Evolutionary conservation across 1,139 yeast species (phyloP), one percentile per base, ranked within the genome.

Genomic region (Debaryomyces coudertii): DNA sequence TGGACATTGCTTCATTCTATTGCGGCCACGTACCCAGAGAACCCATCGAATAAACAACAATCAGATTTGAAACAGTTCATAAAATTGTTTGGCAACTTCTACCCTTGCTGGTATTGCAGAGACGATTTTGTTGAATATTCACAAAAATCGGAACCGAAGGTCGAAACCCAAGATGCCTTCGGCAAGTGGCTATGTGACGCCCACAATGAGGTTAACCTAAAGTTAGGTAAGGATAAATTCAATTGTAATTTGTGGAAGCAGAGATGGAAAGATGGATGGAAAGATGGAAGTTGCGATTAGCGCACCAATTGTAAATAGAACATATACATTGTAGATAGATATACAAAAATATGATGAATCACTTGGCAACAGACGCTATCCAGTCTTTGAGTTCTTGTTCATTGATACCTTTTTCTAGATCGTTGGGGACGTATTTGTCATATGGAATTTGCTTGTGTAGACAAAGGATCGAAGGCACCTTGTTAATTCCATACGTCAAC

Each of bases 71-170:
- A 70, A 43, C 79, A 80, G 48, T 92, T 93, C 55, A 62, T 93
- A 44, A 70, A 69, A 14, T 71, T 89, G 6, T 90, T 93, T 63
- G 83, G 95, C 4, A 82, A 83, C 52, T 75, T 92, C 40, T 93
- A 93, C 59, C 99, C 99, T 1, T 93, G 99, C 66, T 86, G 95
- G 88, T 85, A 81, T 69, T 95, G 99, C 69, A 97, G 96, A 0
- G 81, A 80, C 40, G 98, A 92, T 61, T 89, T 95, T 64, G 77
- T 82, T 46, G 66, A 68, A 23, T 90, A 88, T 67, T 73, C 89
- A 40, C 63, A 64, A 27, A 69, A 65, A 47, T 74, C 86, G 53
- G 82, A 83, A 53, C 95, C 96, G 5, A 73, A 75, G 49, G 90
- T 87, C 4, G 72, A 68, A 9, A 79, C 82, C 8, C 90, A 88